phyloP scores from a whole-genome alignment of 148 eudicot species.

The Rhododendron ovatum region DNA sequence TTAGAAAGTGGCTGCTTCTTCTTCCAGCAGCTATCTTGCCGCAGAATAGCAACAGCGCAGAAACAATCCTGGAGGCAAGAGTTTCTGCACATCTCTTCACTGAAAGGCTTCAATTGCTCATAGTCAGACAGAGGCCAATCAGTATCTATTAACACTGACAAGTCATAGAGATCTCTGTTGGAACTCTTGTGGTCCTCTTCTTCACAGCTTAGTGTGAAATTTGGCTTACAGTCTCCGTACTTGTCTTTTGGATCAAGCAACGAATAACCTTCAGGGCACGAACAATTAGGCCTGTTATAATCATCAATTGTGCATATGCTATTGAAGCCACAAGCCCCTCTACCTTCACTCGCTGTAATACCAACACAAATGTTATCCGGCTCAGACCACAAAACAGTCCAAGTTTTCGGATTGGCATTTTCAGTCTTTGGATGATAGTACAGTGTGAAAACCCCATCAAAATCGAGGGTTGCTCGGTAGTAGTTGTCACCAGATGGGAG shows the following conservation, averaged over 20 bases:
- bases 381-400: constrained; percentile 21
- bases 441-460: constrained; percentile 44
- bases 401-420: neutral
- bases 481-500: constrained; percentile 21
- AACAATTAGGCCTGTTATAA: neutral
- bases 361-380: constrained; percentile 44
- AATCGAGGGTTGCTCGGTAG: constrained; percentile 38
- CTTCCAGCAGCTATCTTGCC: constrained; percentile 26
- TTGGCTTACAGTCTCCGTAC: constrained; percentile 43
- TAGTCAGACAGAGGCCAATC: constrained; percentile 34
- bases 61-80: constrained; percentile 50
- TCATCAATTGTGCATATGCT: constrained; percentile 7
- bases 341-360: constrained; percentile 2
- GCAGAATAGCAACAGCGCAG: constrained; percentile 33
- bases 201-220: constrained; percentile 22
- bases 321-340: constrained; percentile 62
- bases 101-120: constrained; percentile 4
- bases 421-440: constrained; percentile 33
- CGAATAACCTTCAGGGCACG: constrained; percentile 13
- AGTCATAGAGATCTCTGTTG: constrained; percentile 7
- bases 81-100: constrained; percentile 21
- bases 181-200: neutral
- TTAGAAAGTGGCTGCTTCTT: constrained; percentile 33
- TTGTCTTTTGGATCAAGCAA: constrained; percentile 38
- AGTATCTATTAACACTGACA: constrained; percentile 17